Evolutionary conservation across 2,329 filamentous ascomycete genomes (phyloP).

Genomic region (Aspergillus versicolor): DNA sequence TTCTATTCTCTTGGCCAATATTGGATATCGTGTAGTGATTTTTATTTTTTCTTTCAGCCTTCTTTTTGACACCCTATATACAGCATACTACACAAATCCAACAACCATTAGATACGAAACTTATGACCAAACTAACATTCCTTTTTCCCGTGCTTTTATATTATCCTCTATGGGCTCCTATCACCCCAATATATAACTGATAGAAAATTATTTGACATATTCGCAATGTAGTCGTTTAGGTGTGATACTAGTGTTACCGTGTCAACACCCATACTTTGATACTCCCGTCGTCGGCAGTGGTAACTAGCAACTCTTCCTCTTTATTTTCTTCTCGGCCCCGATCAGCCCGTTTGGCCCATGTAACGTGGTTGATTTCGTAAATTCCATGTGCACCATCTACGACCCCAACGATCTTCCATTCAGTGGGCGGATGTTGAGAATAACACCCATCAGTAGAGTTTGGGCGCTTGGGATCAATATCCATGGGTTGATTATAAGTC

Average conservation of each 20-base stretch:
- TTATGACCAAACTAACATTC: constrained; percentile 4
- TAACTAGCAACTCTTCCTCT: constrained; percentile 81
- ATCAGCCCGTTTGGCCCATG: constrained; percentile 81
- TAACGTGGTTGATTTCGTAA: constrained; percentile 90
- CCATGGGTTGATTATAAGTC: constrained; percentile 18
- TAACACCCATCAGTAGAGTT: neutral
- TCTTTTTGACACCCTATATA: neutral
- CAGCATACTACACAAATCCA: neutral
- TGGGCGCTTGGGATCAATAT: constrained; percentile 19
- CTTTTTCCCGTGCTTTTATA: neutral
- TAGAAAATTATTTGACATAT: no score
- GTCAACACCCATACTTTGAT: constrained; percentile 76
- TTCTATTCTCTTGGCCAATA: constrained; percentile 2
- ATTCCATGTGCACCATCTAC: constrained; percentile 78
- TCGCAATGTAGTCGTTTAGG: no score
- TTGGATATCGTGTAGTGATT: constrained; percentile 3
- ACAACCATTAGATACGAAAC: constrained; percentile 8
- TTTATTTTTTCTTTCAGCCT: neutral
- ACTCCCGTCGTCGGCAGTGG: constrained; percentile 87
- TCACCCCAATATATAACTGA: no score
- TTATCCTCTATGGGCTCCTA: neutral
- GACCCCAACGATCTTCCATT: constrained; percentile 72
- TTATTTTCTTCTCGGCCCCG: constrained; percentile 49
- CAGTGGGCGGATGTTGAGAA: constrained; percentile 37
- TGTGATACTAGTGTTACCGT: constrained; percentile 8